Percentiles rank a stretch among this genome's conserved stretches.
Conservation (phyloP, 768 basidiomycete genomes). For the Pleurotus platypus region DNA sequence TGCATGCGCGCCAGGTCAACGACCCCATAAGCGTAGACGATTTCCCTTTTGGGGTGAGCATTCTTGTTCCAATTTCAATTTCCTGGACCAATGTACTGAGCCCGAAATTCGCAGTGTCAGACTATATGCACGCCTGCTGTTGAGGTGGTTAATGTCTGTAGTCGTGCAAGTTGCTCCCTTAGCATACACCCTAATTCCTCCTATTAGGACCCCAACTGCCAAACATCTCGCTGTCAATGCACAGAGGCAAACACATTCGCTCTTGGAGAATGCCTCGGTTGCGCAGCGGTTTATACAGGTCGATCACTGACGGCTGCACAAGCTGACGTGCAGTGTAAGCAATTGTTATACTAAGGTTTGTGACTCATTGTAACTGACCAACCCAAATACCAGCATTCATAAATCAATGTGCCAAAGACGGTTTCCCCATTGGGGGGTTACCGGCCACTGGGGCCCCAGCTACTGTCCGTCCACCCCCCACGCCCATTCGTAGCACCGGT, state of each 20-base stretch:
- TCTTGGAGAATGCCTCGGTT: neutral
- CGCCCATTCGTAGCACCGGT: too few species aligned
- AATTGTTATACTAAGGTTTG: too few species aligned
- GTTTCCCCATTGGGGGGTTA: too few species aligned
- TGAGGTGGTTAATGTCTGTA: neutral
- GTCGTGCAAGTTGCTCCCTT: too few species aligned
- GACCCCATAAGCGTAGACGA: neutral
- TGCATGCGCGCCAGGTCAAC: neutral
- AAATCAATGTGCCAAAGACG: too few species aligned
- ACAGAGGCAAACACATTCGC: neutral
- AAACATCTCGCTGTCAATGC: neutral
- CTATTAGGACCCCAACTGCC: conserved; percentile 2
- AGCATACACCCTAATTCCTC: neutral
- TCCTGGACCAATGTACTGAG: neutral
- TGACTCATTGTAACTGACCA: too few species aligned
- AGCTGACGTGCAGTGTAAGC: neutral
- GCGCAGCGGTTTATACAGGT: neutral
- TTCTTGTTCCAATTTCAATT: neutral
- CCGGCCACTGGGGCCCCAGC: too few species aligned
- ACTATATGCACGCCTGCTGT: neutral
- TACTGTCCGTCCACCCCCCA: too few species aligned
- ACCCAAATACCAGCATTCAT: too few species aligned
- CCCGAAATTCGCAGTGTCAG: neutral
- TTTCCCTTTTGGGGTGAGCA: neutral
- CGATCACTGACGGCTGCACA: neutral